Base-by-base conservation (phyloP, 768 basidiomycete genomes). In the Rhodotorula kratochvilovae region DNA sequence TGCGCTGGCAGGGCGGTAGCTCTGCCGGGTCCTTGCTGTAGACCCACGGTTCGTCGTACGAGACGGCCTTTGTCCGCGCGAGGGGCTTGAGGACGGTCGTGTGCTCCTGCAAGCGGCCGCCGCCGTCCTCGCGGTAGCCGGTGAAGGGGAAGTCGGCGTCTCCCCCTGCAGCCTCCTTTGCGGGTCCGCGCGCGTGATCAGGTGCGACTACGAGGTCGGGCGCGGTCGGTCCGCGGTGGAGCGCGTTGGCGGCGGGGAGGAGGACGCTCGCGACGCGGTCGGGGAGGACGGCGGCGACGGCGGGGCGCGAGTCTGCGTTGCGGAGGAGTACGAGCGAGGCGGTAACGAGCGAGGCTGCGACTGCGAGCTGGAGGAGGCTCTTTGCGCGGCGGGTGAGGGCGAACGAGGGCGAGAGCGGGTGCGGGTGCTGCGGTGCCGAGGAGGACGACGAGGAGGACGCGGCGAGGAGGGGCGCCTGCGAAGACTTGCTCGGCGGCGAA, bases 1-100 rank as follows among this genome's bases (percentile, higher is more conserved):
- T 67, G 33, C 59, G 58, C 2, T 67, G 43, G 36, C 70, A 71
- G 6, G 56, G 31, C 35, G 62, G 42, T 11, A 71, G 48, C 27
- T 58, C 33, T 13, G 2, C 12, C 13, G 70, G 61, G 8, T 35
- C 58, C 17, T 39, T 46, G 1, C 48, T 21, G 29, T 56, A 60
- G n/a, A 36, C 57, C 70, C 70, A 71, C 3, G 66, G 29, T 2
- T 51, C 12, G 10, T 23, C 23, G 12, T 63, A 43, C 36, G 68
- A 60, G 56, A 59, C 27, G 27, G 15, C 23, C 6, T 50, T 27
- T 6, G 65, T 29, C 7, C 65, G 65, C 25, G 48, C 25, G 11
- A 59, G 50, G 3, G 66, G 39, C 16, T 2, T 29, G 42, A 64
- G 53, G 39, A n/a, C 23, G 51, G n/a, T n/a, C 48, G 61, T 35